These are phyloP conservation scores for Guillardia theta DNA, from an alignment of 78 protist genomes.

Conservation along the genomic window DNA sequence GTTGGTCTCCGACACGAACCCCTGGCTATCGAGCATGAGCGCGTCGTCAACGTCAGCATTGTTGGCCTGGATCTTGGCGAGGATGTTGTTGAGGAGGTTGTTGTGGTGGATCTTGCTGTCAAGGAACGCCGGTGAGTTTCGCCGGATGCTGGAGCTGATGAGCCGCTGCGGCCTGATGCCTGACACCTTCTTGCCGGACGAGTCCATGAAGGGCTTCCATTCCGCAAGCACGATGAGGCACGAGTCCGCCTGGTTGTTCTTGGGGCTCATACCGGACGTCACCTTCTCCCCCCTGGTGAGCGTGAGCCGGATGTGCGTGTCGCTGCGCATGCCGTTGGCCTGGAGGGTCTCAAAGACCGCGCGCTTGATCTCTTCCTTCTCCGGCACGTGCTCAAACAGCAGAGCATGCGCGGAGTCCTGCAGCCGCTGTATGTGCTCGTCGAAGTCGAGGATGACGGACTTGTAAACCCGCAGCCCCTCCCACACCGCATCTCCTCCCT, in stretches of 20 bases:
- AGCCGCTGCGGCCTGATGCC: neutral
- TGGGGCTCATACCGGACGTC: neutral
- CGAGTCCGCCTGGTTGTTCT: neutral
- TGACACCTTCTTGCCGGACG: neutral
- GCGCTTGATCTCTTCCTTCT: neutral
- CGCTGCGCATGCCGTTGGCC: conserved; percentile 16
- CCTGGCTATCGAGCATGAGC: conserved; percentile 29
- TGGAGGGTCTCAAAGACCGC: neutral
- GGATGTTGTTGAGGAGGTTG: conserved; percentile 44
- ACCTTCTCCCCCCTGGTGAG: conserved; percentile 30
- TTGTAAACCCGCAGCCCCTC: conserved; percentile 32
- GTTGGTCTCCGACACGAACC: conserved; percentile 24
- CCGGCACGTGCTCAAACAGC: neutral
- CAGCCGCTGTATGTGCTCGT: neutral
- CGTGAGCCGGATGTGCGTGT: neutral
- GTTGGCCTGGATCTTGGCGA: conserved; percentile 41
- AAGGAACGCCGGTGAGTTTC: neutral
- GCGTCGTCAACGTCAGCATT: neutral
- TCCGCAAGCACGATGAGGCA: conserved; percentile 29
- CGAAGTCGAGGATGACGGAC: neutral
- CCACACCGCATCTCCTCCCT: conserved; percentile 40
- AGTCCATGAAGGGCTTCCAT: neutral
- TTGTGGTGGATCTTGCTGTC: conserved; percentile 40
- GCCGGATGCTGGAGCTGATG: neutral
- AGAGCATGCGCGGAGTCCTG: neutral